Conservation (phyloP, 345 rosid species). For the Populus tremula region DNA sequence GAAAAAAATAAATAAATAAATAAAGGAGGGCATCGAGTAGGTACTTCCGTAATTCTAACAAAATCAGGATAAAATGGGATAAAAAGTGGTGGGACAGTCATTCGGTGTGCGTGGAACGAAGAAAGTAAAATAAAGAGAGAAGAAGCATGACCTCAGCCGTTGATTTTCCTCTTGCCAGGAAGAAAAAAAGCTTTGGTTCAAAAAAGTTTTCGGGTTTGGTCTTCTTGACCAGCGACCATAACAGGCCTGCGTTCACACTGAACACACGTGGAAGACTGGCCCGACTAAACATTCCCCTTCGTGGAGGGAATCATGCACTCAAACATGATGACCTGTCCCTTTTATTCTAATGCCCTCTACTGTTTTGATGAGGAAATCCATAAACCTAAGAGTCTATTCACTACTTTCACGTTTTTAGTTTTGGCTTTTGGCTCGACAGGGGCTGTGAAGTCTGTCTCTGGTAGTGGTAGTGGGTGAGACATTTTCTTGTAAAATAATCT, state of each 20-base stretch:
- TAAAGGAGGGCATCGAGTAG: not conserved
- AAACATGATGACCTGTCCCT: not conserved
- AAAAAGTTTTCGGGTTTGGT: slow-evolving; percentile 13
- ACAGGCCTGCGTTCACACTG: slow-evolving; percentile 32
- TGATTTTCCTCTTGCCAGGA: slow-evolving; percentile 1
- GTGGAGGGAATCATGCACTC: slow-evolving; percentile 11
- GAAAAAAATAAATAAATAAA: not conserved
- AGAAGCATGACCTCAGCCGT: slow-evolving; percentile 35
- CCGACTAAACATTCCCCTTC: slow-evolving; percentile 16
- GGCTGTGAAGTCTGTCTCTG: no score
- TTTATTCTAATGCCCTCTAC: slow-evolving; percentile 7
- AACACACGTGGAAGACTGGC: slow-evolving; percentile 32
- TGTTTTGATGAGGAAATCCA: not conserved
- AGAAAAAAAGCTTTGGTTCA: not conserved
- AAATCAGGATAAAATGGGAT: slow-evolving; percentile 24
- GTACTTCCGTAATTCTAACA: slow-evolving; percentile 39
- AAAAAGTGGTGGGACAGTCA: slow-evolving; percentile 40
- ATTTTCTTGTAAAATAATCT: no score
- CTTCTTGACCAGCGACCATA: slow-evolving; percentile 37
- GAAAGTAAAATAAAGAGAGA: slow-evolving; percentile 1
- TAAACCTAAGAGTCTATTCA: no score
- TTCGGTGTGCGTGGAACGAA: slow-evolving; percentile 34
- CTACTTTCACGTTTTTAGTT: no score
- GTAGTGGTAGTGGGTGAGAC: no score
- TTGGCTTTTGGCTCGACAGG: no score